Base-by-base conservation (phyloP, 768 basidiomycete genomes). In the Pholiota conissans region DNA sequence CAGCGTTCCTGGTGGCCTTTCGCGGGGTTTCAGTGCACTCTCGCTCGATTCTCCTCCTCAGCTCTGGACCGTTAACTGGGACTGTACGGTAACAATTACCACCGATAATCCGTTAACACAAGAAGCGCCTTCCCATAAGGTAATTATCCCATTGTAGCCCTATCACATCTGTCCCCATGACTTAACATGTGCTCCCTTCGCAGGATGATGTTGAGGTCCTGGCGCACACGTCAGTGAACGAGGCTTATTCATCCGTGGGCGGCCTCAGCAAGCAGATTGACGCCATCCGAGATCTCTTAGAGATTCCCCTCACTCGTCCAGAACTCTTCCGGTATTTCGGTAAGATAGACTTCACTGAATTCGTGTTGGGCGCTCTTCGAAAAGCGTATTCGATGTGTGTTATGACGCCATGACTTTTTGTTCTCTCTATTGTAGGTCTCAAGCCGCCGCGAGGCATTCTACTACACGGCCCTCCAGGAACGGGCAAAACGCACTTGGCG, bases 401-500 rank as follows among this genome's bases (percentile, higher is more conserved):
- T 42, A 16, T 20, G 27, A 16, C 13, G 16, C 16, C 11, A 16
- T 29, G 16, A 27, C 35, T 32, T 22, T 22, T 40, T 58, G 30
- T 57, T n/a, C n/a, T 49, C 13, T 45, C 29, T 51, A 29, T 55
- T 24, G 10, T 61, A 79, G 93, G 91, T 32, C 79, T 99, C n/a
- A 95, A 91, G 65, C 95, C 96, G 14, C 95, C 96, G n/a, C 86
- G 92, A 46, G 97, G 97, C 3, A 90, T 98, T 45, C 82, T 98
- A 18, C 83, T 99, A 1, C 89, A 98, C 70, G 97, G 97, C 10
- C 95, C 95, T 10, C 94, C 97, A 2, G 97, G 97, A 34, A 98
- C 97, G 8, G 97, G 97, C 14, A 99, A 99, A 75, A 99, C 97
- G 0, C 94, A 97, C 67, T 79, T 99, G 2, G 96, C 97, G 10